Conservation (phyloP, 2,329 filamentous ascomycete genomes). For the Nigrospora oryzae region DNA sequence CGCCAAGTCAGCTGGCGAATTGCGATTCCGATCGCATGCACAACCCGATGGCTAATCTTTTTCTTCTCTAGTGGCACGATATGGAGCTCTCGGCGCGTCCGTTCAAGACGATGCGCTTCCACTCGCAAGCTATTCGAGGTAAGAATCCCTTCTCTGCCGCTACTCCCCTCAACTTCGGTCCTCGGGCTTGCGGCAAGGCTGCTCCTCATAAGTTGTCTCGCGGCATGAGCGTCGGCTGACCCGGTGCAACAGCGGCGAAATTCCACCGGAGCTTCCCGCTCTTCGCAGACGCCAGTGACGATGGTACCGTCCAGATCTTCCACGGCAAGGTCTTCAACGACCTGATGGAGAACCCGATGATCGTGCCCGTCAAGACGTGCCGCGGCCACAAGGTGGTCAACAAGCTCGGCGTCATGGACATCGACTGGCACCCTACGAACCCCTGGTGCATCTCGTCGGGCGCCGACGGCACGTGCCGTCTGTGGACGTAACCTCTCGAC, state of each 20-base stretch:
- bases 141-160: no score
- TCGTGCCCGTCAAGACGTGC: constrained; percentile 92
- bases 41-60: background rate
- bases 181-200: no score
- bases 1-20: background rate
- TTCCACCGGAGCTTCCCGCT: constrained; percentile 76
- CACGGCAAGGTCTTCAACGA: constrained; percentile 93
- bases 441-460: constrained; percentile 93
- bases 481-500: constrained; percentile 59
- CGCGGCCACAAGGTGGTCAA: constrained; percentile 81
- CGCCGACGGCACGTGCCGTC: constrained; percentile 82
- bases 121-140: constrained; percentile 74
- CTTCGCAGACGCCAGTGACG: constrained; percentile 92
- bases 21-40: background rate
- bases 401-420: constrained; percentile 81
- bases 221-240: no score
- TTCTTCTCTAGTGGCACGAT: constrained; percentile 65
- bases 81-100: constrained; percentile 82
- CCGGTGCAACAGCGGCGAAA: constrained; percentile 48
- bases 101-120: constrained; percentile 95
- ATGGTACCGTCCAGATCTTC: constrained; percentile 92
- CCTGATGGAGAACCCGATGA: constrained; percentile 90
- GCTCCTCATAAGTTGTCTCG: no score
- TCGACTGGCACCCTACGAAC: constrained; percentile 93
- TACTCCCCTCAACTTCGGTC: no score